Conservation (phyloP, 352 stramenopile species). For the Peronospora belbahrii region DNA sequence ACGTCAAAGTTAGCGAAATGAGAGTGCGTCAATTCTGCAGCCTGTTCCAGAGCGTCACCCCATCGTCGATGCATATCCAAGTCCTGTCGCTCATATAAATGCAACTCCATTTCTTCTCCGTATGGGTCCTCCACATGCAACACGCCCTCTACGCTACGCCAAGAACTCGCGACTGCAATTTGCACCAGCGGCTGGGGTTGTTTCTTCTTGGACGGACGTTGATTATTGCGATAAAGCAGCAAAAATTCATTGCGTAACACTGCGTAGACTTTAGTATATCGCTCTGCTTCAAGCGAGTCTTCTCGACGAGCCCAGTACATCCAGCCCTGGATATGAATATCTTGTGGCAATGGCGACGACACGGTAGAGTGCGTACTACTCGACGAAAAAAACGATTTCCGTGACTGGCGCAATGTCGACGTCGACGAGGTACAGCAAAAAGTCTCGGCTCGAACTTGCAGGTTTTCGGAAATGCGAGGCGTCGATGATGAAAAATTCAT, state of each 20-base stretch:
- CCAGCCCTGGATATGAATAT: constrained; percentile 44
- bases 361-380: constrained; percentile 22
- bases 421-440: constrained; percentile 14
- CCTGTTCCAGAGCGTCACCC: constrained; percentile 47
- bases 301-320: constrained; percentile 64
- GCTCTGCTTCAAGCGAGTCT: constrained; percentile 22
- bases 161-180: constrained; percentile 49
- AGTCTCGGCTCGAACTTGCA: constrained; percentile 7
- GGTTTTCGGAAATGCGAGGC: constrained; percentile 1
- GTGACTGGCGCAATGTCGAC: constrained; percentile 14
- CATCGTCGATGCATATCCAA: constrained; percentile 20
- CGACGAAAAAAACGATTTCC: constrained; percentile 18
- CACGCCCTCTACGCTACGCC: constrained; percentile 33
- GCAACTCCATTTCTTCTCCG: constrained; percentile 66
- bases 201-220: constrained; percentile 30
- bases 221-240: constrained; percentile 50
- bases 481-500: constrained; percentile 2
- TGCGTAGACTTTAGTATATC: constrained; percentile 67
- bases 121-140: constrained; percentile 52
- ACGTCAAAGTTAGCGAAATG: constrained; percentile 60
- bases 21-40: constrained; percentile 43
- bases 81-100: constrained; percentile 57
- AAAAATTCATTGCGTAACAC: constrained; percentile 64
- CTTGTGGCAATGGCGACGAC: constrained; percentile 29
- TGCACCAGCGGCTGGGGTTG: constrained; percentile 44